Evolutionary conservation across 1,284 basidiomycete species (phyloP).

Genomic region (Ceratobasidium theobromae): DNA sequence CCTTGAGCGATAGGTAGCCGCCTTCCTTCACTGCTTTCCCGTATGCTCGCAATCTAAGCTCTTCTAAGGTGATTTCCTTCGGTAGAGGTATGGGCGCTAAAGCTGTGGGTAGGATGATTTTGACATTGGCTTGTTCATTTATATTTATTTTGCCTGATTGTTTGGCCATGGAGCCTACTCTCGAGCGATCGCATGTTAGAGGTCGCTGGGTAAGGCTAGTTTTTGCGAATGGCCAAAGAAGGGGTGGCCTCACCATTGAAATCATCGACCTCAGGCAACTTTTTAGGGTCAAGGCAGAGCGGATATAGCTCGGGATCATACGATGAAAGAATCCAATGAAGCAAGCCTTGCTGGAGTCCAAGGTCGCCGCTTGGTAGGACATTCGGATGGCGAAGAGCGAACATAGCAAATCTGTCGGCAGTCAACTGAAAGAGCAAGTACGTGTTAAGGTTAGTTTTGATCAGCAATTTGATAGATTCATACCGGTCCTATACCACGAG

Average conservation of each 20-base stretch:
- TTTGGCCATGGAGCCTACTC: slow-evolving; percentile 48
- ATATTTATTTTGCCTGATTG: slow-evolving; percentile 38
- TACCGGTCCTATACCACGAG: slow-evolving; percentile 78
- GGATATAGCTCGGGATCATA: slow-evolving; percentile 57
- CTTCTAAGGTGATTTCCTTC: slow-evolving; percentile 59
- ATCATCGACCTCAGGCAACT: slow-evolving; percentile 47
- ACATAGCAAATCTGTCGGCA: slow-evolving; percentile 90
- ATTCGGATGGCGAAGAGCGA: slow-evolving; percentile 78
- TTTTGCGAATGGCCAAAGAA: slow-evolving; percentile 1
- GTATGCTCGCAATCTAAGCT: slow-evolving; percentile 65
- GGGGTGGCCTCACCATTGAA: slow-evolving; percentile 41
- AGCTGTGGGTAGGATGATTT: slow-evolving; percentile 35
- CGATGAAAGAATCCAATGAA: slow-evolving; percentile 71
- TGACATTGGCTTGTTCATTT: slow-evolving; percentile 30
- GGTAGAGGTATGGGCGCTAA: slow-evolving; percentile 55
- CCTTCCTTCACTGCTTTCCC: slow-evolving; percentile 82
- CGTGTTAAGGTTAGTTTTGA: slow-evolving; percentile 46
- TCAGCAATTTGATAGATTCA: slow-evolving; percentile 39
- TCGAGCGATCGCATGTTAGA: background rate
- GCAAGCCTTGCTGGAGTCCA: slow-evolving; percentile 55
- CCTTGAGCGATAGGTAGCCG: slow-evolving; percentile 67
- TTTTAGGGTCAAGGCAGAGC: slow-evolving; percentile 52
- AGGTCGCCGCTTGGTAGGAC: slow-evolving; percentile 70
- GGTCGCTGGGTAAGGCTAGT: background rate
- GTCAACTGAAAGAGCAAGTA: slow-evolving; percentile 39